Base-by-base conservation (phyloP, 148 eudicot species). In the Cornus controversa region DNA sequence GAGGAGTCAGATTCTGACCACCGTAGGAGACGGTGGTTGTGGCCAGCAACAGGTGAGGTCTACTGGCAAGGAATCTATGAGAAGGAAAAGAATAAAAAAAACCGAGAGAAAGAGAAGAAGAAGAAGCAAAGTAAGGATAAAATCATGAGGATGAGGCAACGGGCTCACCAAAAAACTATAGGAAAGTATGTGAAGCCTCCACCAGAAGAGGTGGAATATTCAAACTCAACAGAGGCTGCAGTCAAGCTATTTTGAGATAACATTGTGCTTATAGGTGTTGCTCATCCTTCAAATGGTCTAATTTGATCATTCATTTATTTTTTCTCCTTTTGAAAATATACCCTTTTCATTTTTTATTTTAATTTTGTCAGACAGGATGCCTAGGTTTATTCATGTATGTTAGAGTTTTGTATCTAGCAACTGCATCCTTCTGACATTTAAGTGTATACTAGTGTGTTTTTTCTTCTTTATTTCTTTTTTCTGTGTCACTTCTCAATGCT, bases 41-140 rank as follows among this genome's bases (percentile, higher is more conserved):
- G 99, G 99, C 99, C 99, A 20, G 79, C 75, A 54, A 96, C 98
- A 0, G 98, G 99, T 1, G 98, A 96, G 80, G 82, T 96, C 18
- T 88, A 83, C 81, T 96, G 97, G 97, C 89, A 87, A 75, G 99
- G 98, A 25, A 75, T 86, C 26, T 88, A 83, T 24, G 98, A 89
- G 58, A 96, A 80, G 69, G 99, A 93, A 79, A 88, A 89, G 76
- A 87, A 75, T 29, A 77, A 71, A 64, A 88, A 79, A 75, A 87
- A 74, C 67, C 85, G 76, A 66, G 88, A 85, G 36, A 87, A 73
- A 24, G 97, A 90, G 50, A 89, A 79, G 82, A 90, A 60, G 77
- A 89, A 77, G 78, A 84, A 84, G 76, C 83, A 84, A 63, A 91
- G 85, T 10, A 87, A 82, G 78, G 97, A 89, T 6, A 96, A 90